These are phyloP conservation scores for Trichoderma sp. DNA, from an alignment of 2,329 filamentous ascomycete species.

Conservation along the genomic window DNA sequence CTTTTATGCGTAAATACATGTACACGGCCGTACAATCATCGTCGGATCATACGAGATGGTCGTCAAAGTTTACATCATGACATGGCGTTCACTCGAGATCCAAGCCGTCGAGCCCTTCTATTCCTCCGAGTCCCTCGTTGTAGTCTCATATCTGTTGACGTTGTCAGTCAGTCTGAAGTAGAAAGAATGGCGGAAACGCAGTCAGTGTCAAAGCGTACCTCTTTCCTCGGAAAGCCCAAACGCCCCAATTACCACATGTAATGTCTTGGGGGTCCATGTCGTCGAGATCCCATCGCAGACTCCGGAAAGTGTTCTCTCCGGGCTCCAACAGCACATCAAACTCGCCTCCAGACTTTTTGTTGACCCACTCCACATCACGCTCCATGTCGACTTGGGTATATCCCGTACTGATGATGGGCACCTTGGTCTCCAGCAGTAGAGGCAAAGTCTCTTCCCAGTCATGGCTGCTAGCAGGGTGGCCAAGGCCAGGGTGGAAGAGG, in stretches of 20 bases:
- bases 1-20: conserved; percentile 7
- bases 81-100: background rate
- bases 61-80: conserved; percentile 1
- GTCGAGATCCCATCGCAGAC: conserved; percentile 94
- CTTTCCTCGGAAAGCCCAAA: conserved; percentile 98
- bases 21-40: background rate
- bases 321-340: conserved; percentile 91
- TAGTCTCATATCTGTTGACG: conserved; percentile 61
- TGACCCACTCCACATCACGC: conserved; percentile 86
- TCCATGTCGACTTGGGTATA: conserved; percentile 97
- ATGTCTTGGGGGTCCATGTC: conserved; percentile 93
- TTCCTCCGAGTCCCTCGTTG: conserved; percentile 52
- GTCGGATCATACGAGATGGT: background rate
- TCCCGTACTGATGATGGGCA: conserved; percentile 90
- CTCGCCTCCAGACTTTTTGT: conserved; percentile 81
- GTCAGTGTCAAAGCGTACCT: conserved; percentile 57
- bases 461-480: conserved; percentile 87
- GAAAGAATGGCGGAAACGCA: background rate
- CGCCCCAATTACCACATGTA: conserved; percentile 93
- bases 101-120: conserved; percentile 24
- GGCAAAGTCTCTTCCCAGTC: conserved; percentile 94
- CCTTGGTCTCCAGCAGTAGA: conserved; percentile 88
- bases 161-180: conserved; percentile 37
- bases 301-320: conserved; percentile 91
- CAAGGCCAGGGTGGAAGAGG: conserved; percentile 93